phyloP scores from a whole-genome alignment of 2,329 filamentous ascomycete species.

The Exophiala xenobiotica region DNA sequence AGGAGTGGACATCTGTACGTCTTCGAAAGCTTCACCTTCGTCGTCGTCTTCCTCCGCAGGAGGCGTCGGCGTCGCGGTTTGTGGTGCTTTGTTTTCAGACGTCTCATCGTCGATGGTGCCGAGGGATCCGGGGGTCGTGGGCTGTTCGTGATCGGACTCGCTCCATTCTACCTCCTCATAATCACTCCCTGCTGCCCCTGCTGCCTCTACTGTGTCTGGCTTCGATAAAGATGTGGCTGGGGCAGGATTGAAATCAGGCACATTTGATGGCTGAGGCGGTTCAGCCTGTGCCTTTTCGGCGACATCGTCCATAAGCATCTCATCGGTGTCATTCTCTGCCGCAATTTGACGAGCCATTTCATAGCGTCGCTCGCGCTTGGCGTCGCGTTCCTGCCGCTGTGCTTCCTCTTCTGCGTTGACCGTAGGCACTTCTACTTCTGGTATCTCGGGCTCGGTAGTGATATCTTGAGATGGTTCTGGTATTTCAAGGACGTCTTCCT shows the following conservation, averaged over 20 bases:
- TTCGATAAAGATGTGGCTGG: constrained; percentile 6
- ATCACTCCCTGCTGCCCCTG: constrained; percentile 10
- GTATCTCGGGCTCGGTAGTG: not conserved
- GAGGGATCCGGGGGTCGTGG: constrained; percentile 20
- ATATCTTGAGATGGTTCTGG: constrained; percentile 9
- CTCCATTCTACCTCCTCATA: constrained; percentile 34
- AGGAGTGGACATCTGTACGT: constrained; percentile 16
- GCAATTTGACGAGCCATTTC: constrained; percentile 28
- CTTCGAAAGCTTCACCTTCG: constrained; percentile 23
- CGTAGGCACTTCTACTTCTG: constrained; percentile 1
- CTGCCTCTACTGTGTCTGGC: not conserved
- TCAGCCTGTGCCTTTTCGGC: constrained; percentile 45
- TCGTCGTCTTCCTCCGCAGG: constrained; percentile 28
- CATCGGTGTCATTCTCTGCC: constrained; percentile 23
- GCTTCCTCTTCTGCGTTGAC: constrained; percentile 19
- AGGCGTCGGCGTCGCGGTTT: constrained; percentile 16
- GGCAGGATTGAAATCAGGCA: constrained; percentile 18
- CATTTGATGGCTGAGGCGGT: constrained; percentile 36
- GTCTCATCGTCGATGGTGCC: constrained; percentile 16
- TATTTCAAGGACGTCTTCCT: constrained; percentile 31
- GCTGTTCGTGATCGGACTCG: constrained; percentile 34
- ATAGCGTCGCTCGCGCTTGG: constrained; percentile 46
- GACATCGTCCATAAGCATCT: constrained; percentile 43
- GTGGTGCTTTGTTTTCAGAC: not conserved
- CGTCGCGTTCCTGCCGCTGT: constrained; percentile 24